A percentile compares a stretch with the other conserved stretches of the same genome.
Conservation (phyloP, 108 stramenopile genomes). For the Cyclotella baltica region DNA sequence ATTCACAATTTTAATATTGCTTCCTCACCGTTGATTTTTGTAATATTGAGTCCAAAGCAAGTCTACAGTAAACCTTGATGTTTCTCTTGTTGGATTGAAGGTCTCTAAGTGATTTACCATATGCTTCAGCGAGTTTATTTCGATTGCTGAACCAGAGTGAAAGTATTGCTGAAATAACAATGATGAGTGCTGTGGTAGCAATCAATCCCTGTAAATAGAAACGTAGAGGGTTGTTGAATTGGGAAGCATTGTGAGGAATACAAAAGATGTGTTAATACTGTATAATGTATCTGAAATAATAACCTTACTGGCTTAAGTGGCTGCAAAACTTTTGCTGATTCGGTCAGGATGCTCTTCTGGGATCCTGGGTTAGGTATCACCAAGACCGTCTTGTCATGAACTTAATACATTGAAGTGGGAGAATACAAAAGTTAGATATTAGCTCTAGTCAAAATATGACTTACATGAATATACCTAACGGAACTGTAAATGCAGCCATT, state of each 20-base stretch:
- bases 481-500: constrained; percentile 18
- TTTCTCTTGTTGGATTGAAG: not conserved
- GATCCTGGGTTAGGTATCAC: constrained; percentile 20
- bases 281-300: not conserved
- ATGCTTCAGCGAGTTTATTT: not conserved
- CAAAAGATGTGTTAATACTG: not conserved
- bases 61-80: not conserved
- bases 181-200: not conserved
- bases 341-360: not conserved
- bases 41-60: constrained; percentile 9
- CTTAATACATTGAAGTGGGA: not conserved
- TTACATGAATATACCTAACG: no score
- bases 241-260: not conserved
- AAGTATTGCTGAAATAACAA: not conserved
- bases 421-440: not conserved
- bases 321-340: constrained; percentile 22
- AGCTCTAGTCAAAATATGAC: not conserved
- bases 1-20: not conserved
- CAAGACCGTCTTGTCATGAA: constrained; percentile 34
- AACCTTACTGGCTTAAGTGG: constrained; percentile 22
- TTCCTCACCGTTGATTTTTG: constrained; percentile 4
- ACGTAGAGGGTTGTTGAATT: not conserved
- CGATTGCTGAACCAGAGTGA: constrained; percentile 2
- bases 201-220: not conserved
- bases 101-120: not conserved